Conservation (phyloP, 805 yeast genomes). For the Wickerhamiella cacticola region DNA sequence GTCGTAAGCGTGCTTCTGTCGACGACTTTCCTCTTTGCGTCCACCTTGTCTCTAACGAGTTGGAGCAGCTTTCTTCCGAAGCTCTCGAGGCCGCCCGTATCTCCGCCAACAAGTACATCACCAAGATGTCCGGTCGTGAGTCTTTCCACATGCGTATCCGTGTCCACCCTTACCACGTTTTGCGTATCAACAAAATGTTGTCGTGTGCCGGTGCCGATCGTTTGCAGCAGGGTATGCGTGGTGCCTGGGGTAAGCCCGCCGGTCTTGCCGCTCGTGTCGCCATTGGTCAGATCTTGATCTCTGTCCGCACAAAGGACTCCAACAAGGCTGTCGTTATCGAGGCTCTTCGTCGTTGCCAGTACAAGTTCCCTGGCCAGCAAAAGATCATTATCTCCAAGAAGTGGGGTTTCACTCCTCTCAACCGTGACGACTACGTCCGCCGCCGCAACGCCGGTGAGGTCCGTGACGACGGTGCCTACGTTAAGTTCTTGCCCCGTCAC, state of each 20-base stretch:
- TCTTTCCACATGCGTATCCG: constrained; percentile 99
- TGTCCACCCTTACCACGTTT: constrained; percentile 99
- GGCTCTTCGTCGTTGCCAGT: constrained; percentile 99
- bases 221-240: constrained; percentile 99
- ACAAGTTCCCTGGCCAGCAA: constrained; percentile 99
- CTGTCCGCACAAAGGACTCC: constrained; percentile 95
- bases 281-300: constrained; percentile 97
- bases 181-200: constrained; percentile 99
- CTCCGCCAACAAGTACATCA: constrained; percentile 98
- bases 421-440: constrained; percentile 92
- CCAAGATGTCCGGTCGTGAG: constrained; percentile 96
- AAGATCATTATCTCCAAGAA: constrained; percentile 97
- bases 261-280: constrained; percentile 99
- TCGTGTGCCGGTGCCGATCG: constrained; percentile 99
- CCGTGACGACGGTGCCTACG: constrained; percentile 99
- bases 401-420: constrained; percentile 99
- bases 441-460: constrained; percentile 97
- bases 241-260: constrained; percentile 99
- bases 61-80: constrained; percentile 98
- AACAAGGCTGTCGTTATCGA: constrained; percentile 96
- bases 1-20: constrained; percentile 99
- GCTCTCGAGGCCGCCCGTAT: constrained; percentile 99
- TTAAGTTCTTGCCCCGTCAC: constrained; percentile 93
- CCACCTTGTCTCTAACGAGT: constrained; percentile 98
- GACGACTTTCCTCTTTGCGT: constrained; percentile 99